phyloP scores from a whole-genome alignment of 768 basidiomycete species.

The Leccinum barrowsii region DNA sequence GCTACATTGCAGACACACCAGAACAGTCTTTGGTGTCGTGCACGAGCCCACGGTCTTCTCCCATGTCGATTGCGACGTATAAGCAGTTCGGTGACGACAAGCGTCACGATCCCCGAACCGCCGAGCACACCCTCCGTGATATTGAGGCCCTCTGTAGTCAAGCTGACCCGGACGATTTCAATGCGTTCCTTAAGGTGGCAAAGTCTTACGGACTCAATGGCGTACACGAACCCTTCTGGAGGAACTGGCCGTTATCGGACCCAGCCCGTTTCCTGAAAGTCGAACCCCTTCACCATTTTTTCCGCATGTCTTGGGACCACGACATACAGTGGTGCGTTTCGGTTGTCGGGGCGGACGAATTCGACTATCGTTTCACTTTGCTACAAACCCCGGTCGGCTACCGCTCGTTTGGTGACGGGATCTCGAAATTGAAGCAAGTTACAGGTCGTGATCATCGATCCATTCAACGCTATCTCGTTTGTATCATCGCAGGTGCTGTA shows the following conservation, averaged over 20 bases:
- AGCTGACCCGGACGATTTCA: background rate
- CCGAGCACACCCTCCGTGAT: background rate
- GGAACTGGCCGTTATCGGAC: background rate
- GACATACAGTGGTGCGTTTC: too few species aligned
- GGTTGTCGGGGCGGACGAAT: constrained; percentile 18
- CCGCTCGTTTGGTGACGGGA: constrained; percentile 36
- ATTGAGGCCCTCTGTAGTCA: background rate
- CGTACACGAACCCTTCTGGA: background rate
- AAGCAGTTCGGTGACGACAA: background rate
- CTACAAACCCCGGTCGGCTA: constrained; percentile 35
- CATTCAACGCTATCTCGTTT: constrained; percentile 13
- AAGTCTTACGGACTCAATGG: too few species aligned
- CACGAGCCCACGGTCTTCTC: background rate
- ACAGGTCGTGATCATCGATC: constrained; percentile 2
- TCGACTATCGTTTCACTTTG: constrained; percentile 35
- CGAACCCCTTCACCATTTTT: background rate
- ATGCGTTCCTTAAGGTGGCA: background rate
- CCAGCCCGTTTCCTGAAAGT: background rate
- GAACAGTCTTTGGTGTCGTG: background rate
- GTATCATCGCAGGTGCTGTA: background rate
- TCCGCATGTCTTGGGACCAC: background rate
- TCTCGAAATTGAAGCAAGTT: constrained; percentile 22
- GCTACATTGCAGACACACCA: background rate
- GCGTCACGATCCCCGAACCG: background rate
- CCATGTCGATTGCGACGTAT: background rate